Conservation (phyloP, 768 basidiomycete species). For the Leccinellum luteum region DNA sequence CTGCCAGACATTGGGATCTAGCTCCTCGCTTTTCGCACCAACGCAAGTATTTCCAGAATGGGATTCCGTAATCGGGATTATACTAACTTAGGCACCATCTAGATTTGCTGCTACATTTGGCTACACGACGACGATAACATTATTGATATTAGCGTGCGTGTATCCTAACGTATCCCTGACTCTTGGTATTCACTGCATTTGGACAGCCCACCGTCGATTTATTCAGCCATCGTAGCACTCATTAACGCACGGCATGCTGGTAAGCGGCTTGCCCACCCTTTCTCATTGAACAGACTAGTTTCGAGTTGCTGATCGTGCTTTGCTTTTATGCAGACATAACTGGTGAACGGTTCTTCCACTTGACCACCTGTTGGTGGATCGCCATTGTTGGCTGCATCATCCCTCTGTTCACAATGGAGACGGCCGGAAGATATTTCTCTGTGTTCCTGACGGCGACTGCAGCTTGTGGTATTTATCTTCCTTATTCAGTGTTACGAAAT, state of each 20-base stretch:
- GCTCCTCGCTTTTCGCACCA: constrained; percentile 61
- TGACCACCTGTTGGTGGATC: constrained; percentile 55
- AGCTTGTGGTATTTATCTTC: constrained; percentile 35
- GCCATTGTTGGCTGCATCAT: constrained; percentile 62
- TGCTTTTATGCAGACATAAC: constrained; percentile 41
- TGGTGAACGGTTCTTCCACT: constrained; percentile 66
- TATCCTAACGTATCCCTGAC: not conserved
- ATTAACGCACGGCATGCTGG: constrained; percentile 57
- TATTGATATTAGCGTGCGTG: constrained; percentile 59
- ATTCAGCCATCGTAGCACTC: constrained; percentile 47
- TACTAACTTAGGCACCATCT: not conserved
- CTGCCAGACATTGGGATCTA: constrained; percentile 52
- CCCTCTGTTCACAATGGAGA: constrained; percentile 49
- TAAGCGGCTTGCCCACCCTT: constrained; percentile 14
- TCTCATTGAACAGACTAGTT: not conserved
- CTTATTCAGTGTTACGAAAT: not conserved
- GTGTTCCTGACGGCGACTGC: constrained; percentile 64
- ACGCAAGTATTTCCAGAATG: constrained; percentile 31
- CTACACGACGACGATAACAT: constrained; percentile 56
- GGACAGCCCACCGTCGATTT: constrained; percentile 59
- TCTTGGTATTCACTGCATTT: not conserved
- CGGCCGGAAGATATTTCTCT: constrained; percentile 55
- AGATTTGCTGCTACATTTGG: constrained; percentile 61
- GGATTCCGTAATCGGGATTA: not conserved
- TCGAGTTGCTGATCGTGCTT: not conserved